Conservation (phyloP, 345 rosid species). For the Zanthoxylum bungeanum region DNA sequence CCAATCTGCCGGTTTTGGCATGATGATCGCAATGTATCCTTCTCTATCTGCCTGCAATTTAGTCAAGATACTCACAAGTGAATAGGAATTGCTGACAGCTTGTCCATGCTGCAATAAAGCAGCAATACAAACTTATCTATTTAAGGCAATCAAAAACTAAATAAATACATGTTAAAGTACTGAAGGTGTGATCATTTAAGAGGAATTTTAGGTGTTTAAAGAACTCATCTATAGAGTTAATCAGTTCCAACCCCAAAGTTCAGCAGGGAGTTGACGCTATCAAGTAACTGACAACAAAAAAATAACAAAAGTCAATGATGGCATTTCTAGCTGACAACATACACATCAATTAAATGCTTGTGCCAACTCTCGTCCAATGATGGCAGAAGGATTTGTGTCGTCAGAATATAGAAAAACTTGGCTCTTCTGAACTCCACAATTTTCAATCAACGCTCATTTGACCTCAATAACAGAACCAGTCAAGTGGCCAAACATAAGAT, state of each 20-base stretch:
- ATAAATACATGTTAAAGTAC: background rate
- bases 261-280: background rate
- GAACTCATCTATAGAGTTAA: background rate
- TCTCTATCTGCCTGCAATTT: conserved; percentile 75
- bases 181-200: background rate
- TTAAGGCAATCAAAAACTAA: background rate
- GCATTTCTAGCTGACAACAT: background rate
- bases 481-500: background rate
- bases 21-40: conserved; percentile 85
- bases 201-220: background rate
- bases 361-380: background rate
- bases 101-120: background rate
- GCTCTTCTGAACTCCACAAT: background rate
- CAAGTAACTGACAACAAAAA: background rate
- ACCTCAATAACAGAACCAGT: background rate
- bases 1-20: conserved; percentile 92
- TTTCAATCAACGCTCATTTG: background rate
- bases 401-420: background rate
- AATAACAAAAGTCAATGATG: background rate
- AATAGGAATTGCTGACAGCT: background rate
- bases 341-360: background rate
- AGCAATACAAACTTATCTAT: background rate
- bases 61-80: background rate
- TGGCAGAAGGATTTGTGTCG: background rate
- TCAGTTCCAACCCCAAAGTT: background rate